Percentiles rank a stretch among this genome's conserved stretches.
Evolutionary conservation across 208 protist genomes (phyloP).

Genomic region (Trypanosoma congolense): DNA sequence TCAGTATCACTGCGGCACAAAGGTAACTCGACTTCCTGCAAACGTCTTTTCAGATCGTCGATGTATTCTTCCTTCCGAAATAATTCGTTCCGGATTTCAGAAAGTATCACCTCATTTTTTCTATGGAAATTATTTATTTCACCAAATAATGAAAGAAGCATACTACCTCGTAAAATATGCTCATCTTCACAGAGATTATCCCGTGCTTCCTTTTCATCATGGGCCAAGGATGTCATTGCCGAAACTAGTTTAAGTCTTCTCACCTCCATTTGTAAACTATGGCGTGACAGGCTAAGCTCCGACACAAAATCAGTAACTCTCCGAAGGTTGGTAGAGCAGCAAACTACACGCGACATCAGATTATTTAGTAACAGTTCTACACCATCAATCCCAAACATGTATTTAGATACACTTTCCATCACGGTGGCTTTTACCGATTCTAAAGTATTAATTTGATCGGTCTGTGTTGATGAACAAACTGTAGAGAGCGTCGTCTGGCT

Average conservation of each 20-base stretch:
- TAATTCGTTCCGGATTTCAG: slow-evolving; percentile 6
- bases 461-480: slow-evolving; percentile 11
- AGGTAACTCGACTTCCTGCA: too few relatives aligned
- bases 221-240: not conserved
- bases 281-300: slow-evolving; percentile 4
- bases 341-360: slow-evolving; percentile 4
- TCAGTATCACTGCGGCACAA: too few relatives aligned
- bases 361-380: slow-evolving; percentile 4
- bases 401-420: slow-evolving; percentile 4
- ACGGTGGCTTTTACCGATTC: slow-evolving; percentile 8
- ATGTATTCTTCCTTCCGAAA: slow-evolving; percentile 12
- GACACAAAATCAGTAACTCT: not conserved
- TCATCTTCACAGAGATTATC: slow-evolving; percentile 7
- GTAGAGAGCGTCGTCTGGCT: slow-evolving; percentile 3
- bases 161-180: slow-evolving; percentile 4
- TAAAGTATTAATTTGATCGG: slow-evolving; percentile 6
- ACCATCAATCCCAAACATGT: not conserved
- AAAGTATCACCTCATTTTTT: slow-evolving; percentile 4
- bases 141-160: not conserved
- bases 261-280: slow-evolving; percentile 4
- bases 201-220: slow-evolving; percentile 9
- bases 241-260: not conserved
- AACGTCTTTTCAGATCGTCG: too few relatives aligned
- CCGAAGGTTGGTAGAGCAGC: slow-evolving; percentile 2
- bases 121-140: slow-evolving; percentile 3